A percentile compares a stretch with the other conserved stretches of the same genome.
Evolutionary conservation across 2,329 filamentous ascomycete genomes (phyloP).

Genomic region (Trichoderma sp.): DNA sequence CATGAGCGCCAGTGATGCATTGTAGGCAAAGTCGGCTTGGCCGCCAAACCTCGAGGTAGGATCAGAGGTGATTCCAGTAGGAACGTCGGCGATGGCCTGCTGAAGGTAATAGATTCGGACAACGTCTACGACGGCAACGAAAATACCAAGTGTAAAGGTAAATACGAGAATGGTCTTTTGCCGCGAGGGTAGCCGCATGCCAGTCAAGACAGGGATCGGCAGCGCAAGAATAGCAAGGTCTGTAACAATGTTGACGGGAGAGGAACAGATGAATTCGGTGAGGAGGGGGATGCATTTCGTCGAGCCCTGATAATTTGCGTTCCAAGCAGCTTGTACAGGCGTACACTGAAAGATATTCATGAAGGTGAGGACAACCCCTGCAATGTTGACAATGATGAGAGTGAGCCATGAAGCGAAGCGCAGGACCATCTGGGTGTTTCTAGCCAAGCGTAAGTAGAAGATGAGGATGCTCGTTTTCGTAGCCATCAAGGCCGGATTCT

Average conservation of each 20-base stretch:
- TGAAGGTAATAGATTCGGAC: conserved; percentile 88
- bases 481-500: conserved; percentile 87
- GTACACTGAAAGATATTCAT: conserved; percentile 85
- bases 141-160: conserved; percentile 83
- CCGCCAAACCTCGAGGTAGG: conserved; percentile 49
- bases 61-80: conserved; percentile 38
- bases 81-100: conserved; percentile 55
- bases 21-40: conserved; percentile 61
- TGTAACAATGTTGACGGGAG: conserved; percentile 88
- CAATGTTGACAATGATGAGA: conserved; percentile 72
- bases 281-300: conserved; percentile 55
- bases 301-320: conserved; percentile 33
- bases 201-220: conserved; percentile 82
- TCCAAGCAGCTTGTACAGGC: conserved; percentile 70
- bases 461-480: conserved; percentile 90
- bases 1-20: conserved; percentile 82
- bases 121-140: conserved; percentile 85
- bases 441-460: conserved; percentile 83
- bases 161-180: conserved; percentile 86
- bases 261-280: conserved; percentile 68
- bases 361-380: conserved; percentile 76
- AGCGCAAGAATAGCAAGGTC: conserved; percentile 84
- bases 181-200: conserved; percentile 77
- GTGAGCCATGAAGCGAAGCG: conserved; percentile 80
- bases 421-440: conserved; percentile 72